A percentile compares a stretch with the other conserved stretches of the same genome.
These are phyloP conservation scores for Calvatia gigantea DNA, from an alignment of 768 basidiomycete species.

Conservation along the genomic window DNA sequence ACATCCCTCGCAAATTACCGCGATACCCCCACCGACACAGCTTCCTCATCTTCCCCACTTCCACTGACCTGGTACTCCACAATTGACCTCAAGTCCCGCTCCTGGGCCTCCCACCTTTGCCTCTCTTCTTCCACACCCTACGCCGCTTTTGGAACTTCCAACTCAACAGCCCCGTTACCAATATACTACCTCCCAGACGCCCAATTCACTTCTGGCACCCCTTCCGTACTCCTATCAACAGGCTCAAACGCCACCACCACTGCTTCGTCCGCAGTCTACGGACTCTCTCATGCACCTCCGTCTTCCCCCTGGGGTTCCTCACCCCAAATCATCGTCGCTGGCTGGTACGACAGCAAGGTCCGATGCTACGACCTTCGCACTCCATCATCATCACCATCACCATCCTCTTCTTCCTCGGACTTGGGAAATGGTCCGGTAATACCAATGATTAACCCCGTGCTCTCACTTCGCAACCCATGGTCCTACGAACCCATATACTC, in stretches of 20 bases:
- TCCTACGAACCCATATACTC: slow-evolving; percentile 72
- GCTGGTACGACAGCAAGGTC: slow-evolving; percentile 80
- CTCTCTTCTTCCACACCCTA: slow-evolving; percentile 49
- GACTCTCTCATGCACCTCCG: slow-evolving; percentile 56
- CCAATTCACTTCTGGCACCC: slow-evolving; percentile 36
- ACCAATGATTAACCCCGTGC: slow-evolving; percentile 49
- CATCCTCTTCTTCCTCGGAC: neutral
- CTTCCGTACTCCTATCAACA: slow-evolving; percentile 45
- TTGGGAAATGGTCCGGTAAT: slow-evolving; percentile 1
- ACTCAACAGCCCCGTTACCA: slow-evolving; percentile 51
- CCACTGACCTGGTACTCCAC: slow-evolving; percentile 13
- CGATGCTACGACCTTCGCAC: slow-evolving; percentile 74
- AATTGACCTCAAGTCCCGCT: slow-evolving; percentile 46
- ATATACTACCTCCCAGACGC: slow-evolving; percentile 51
- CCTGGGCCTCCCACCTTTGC: slow-evolving; percentile 64
- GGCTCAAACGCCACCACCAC: neutral
- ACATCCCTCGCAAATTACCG: slow-evolving; percentile 24
- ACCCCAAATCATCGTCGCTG: slow-evolving; percentile 68
- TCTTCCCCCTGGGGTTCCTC: slow-evolving; percentile 69
- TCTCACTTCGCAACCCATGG: slow-evolving; percentile 65
- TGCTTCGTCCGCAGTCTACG: slow-evolving; percentile 64
- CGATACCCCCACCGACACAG: neutral
- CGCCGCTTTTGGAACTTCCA: slow-evolving; percentile 63
- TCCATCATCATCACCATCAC: slow-evolving; percentile 20
- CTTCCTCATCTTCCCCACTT: neutral